Conservation (phyloP, 306 rosid species). For the Abrus precatorius region DNA sequence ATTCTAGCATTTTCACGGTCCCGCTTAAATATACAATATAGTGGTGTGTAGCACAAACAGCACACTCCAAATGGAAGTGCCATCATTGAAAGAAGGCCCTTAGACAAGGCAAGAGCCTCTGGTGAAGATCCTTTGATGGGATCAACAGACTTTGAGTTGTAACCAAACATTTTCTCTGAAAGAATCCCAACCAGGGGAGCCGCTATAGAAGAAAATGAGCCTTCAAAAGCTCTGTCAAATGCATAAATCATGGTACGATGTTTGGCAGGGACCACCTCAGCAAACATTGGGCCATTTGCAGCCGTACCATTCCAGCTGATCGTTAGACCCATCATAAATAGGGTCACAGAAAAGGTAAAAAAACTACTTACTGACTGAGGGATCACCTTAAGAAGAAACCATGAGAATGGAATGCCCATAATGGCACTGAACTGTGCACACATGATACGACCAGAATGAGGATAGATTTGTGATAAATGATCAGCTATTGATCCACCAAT, state of each 20-base stretch:
- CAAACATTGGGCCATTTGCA: slow-evolving; percentile 91
- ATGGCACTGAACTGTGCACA: slow-evolving; percentile 96
- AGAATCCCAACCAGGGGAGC: slow-evolving; percentile 99
- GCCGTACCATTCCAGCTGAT: slow-evolving; percentile 95
- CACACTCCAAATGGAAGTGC: slow-evolving; percentile 88
- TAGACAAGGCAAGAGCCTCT: slow-evolving; percentile 91
- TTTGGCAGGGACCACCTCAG: slow-evolving; percentile 89
- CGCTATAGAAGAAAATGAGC: slow-evolving; percentile 90
- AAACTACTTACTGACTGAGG: slow-evolving; percentile 89
- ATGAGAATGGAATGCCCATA: slow-evolving; percentile 97
- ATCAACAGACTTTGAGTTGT: slow-evolving; percentile 78
- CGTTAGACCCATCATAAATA: slow-evolving; percentile 86
- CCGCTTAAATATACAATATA: slow-evolving; percentile 68
- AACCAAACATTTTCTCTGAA: slow-evolving; percentile 87
- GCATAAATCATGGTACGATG: slow-evolving; percentile 98
- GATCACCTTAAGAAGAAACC: slow-evolving; percentile 73
- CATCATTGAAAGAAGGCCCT: slow-evolving; percentile 93
- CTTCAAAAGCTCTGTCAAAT: slow-evolving; percentile 97
- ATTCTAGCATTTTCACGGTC: slow-evolving; percentile 81
- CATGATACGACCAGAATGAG: slow-evolving; percentile 87
- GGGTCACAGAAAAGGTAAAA: slow-evolving; percentile 71
- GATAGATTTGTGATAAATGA: slow-evolving; percentile 68
- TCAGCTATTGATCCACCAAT: slow-evolving; percentile 88
- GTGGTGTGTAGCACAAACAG: slow-evolving; percentile 89
- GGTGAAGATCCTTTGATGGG: slow-evolving; percentile 68